Conservation (phyloP, 164 flowering plant genomes). For the Vitis amurensis region DNA sequence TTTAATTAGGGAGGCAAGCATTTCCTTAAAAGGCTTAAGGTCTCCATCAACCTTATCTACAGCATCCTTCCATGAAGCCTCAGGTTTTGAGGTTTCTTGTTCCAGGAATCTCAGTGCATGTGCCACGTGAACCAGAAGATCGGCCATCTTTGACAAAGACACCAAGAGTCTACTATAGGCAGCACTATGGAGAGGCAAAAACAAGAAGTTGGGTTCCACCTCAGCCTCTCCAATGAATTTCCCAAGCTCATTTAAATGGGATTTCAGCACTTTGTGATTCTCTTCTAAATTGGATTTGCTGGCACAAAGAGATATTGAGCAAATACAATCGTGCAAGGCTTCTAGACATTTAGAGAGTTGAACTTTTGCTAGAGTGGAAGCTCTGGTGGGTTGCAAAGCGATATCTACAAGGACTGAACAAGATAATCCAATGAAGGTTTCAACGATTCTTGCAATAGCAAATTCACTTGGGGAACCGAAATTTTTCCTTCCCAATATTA, state of each 20-base stretch:
- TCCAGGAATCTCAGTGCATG: constrained; percentile 38
- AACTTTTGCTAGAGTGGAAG: constrained; percentile 60
- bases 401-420: constrained; percentile 70
- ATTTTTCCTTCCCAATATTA: constrained; percentile 65
- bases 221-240: constrained; percentile 69
- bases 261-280: constrained; percentile 34
- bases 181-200: constrained; percentile 60
- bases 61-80: constrained; percentile 23
- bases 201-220: constrained; percentile 87
- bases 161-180: constrained; percentile 47
- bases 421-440: constrained; percentile 68
- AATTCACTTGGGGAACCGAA: constrained; percentile 74
- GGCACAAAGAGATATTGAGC: constrained; percentile 15
- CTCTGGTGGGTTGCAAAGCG: constrained; percentile 70
- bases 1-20: constrained; percentile 30
- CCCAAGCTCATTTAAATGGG: constrained; percentile 33
- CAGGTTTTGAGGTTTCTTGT: constrained; percentile 24
- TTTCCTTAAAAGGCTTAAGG: constrained; percentile 41
- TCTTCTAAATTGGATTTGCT: constrained; percentile 22
- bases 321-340: constrained; percentile 31
- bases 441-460: constrained; percentile 75
- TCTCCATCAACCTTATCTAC: constrained; percentile 37
- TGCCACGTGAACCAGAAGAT: constrained; percentile 43
- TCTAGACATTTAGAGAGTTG: constrained; percentile 39
- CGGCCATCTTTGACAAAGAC: constrained; percentile 57